phyloP scores from a whole-genome alignment of 2,329 filamentous ascomycete species.

The Stemphylium lycopersici region DNA sequence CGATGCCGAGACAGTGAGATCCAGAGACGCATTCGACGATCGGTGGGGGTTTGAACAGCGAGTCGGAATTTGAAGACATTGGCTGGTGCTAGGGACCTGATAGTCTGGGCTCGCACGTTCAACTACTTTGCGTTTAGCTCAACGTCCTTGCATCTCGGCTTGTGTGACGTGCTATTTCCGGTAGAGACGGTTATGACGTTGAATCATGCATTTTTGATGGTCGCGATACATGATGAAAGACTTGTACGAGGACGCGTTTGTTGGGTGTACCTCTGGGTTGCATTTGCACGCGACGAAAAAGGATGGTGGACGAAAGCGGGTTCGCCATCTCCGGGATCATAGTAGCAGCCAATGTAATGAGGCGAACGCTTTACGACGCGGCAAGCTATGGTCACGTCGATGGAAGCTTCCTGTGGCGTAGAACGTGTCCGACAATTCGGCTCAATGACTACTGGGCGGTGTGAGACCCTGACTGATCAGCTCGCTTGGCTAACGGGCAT shows the following conservation, averaged over 20 bases:
- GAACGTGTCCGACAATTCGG: constrained; percentile 24
- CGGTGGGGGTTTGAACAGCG: constrained; percentile 32
- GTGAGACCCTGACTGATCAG: constrained; percentile 16
- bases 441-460: constrained; percentile 21
- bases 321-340: constrained; percentile 14
- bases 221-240: constrained; percentile 3
- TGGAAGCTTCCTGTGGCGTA: constrained; percentile 31
- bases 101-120: constrained; percentile 19
- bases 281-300: constrained; percentile 3
- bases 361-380: constrained; percentile 8
- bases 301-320: constrained; percentile 13
- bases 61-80: constrained; percentile 24
- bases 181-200: constrained; percentile 11
- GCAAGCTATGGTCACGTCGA: constrained; percentile 19
- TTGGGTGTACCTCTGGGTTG: background rate
- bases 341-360: constrained; percentile 19
- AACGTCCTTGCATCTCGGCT: constrained; percentile 26
- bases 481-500: constrained; percentile 18
- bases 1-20: constrained; percentile 34
- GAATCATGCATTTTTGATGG: background rate
- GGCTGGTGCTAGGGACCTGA: constrained; percentile 19
- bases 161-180: constrained; percentile 11
- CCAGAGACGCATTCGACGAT: constrained; percentile 30
- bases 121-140: constrained; percentile 23
- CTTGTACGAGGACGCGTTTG: background rate